Evolutionary conservation across 495 filamentous ascomycete species (phyloP).

Genomic region (Podospora sp.): DNA sequence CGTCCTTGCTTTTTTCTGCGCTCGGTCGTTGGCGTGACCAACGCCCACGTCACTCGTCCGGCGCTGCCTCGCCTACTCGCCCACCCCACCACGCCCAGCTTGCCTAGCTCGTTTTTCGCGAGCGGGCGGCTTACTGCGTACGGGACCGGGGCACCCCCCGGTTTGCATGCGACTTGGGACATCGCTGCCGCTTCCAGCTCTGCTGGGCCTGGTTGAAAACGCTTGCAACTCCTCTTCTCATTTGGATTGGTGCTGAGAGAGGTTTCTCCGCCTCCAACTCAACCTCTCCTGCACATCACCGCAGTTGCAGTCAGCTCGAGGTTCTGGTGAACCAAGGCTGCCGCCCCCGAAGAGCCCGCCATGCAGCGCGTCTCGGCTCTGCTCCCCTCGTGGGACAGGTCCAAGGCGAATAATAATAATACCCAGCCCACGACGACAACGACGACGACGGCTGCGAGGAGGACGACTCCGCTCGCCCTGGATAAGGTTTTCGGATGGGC

Average conservation of each 20-base stretch:
- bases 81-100: constrained; percentile 8
- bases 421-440: constrained; percentile 14
- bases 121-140: constrained; percentile 8
- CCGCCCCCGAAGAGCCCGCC: constrained; percentile 27
- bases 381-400: constrained; percentile 54
- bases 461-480: constrained; percentile 34
- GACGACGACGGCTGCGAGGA: constrained; percentile 25
- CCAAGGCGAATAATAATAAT: constrained; percentile 36
- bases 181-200: constrained; percentile 1
- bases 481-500: constrained; percentile 52
- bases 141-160: constrained; percentile 4
- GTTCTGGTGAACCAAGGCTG: constrained; percentile 15
- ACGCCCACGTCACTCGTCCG: constrained; percentile 20
- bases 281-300: background rate
- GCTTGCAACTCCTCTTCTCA: constrained; percentile 7
- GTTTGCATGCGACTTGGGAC: constrained; percentile 11
- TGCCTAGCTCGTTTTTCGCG: background rate
- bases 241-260: constrained; percentile 7
- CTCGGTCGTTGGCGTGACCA: constrained; percentile 28
- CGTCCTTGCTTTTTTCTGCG: constrained; percentile 23
- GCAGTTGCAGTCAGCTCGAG: background rate
- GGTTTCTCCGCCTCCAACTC: constrained; percentile 5
- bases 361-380: constrained; percentile 57
- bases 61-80: constrained; percentile 3
- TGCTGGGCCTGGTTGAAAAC: constrained; percentile 14